Evolutionary conservation across 2,329 filamentous ascomycete genomes (phyloP).

Genomic region (Penicillium sp.): DNA sequence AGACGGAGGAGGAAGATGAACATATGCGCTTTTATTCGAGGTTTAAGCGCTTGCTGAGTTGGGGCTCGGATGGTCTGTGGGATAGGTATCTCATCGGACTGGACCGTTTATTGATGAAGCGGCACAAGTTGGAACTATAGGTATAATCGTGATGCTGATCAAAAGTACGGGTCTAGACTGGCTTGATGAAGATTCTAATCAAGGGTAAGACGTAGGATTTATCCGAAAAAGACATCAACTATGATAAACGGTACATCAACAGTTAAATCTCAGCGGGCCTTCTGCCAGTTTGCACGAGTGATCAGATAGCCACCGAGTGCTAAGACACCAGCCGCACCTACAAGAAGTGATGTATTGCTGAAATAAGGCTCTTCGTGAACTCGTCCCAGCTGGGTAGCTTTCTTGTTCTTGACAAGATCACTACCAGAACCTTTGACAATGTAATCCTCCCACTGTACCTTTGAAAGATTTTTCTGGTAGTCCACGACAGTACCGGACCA

Average conservation of each 20-base stretch:
- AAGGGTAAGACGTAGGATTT: not conserved
- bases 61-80: not conserved
- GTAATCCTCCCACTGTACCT: slow-evolving; percentile 43
- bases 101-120: not conserved
- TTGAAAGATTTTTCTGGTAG: slow-evolving; percentile 56
- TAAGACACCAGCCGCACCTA: slow-evolving; percentile 75
- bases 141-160: not conserved
- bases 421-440: slow-evolving; percentile 35
- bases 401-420: slow-evolving; percentile 32
- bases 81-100: not conserved
- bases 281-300: slow-evolving; percentile 13
- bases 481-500: slow-evolving; percentile 61
- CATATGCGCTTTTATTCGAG: not conserved
- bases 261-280: slow-evolving; percentile 2
- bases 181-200: not conserved
- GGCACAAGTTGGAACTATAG: not conserved
- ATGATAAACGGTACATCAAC: not conserved
- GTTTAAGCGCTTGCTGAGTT: not conserved
- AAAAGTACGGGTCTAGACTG: not conserved
- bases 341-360: slow-evolving; percentile 54
- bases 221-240: not conserved
- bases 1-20: not conserved
- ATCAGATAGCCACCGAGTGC: slow-evolving; percentile 54
- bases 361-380: slow-evolving; percentile 47
- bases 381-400: slow-evolving; percentile 36